Evolutionary conservation across 2,329 filamentous ascomycete genomes (phyloP), one percentile per base, ranked within the genome.

Genomic region (Cytospora paraplurivora): DNA sequence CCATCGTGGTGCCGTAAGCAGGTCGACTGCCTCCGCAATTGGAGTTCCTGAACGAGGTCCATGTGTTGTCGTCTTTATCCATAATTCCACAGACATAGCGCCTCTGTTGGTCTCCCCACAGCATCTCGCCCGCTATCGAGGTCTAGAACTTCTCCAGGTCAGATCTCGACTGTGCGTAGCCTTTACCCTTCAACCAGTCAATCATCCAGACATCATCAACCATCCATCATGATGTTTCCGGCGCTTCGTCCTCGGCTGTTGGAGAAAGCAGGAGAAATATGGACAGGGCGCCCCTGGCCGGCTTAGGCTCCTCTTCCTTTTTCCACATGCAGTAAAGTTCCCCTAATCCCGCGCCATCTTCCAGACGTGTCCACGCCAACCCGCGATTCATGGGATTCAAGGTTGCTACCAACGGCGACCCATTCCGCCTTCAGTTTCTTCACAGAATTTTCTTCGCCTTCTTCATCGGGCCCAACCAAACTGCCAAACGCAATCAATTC

Each of bases 261-360:
- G n/a, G n/a, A n/a, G n/a, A n/a, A n/a, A n/a, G n/a, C n/a, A n/a
- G n/a, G 32, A 19, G n/a, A 17, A 55, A 12, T n/a, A 1, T 38
- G n/a, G 19, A 37, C 15, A 12, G 15, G 37, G 41, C 41, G 41
- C 13, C 41, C 41, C 41, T 44, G 41, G 41, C 41, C 41, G 41
- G 41, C 15, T 44, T 7, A 44, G 41, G 41, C 41, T 44, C 41
- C 41, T 44, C 41, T 6, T 44, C 34, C 11, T 47, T 10, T 17
- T 32, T 33, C 6, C 10, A n/a, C n/a, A n/a, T 56, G 54, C 32
- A 38, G 37, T 44, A n/a, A 27, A 15, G 27, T 55, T 44, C n/a
- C n/a, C n/a, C n/a, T n/a, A n/a, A n/a, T n/a, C n/a, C 27, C 19
- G 33, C 54, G 54, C 54, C 54, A 56, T 56, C 53, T 35, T 56